Conservation (phyloP, 139 green algal species). For the Closterium sp. region DNA sequence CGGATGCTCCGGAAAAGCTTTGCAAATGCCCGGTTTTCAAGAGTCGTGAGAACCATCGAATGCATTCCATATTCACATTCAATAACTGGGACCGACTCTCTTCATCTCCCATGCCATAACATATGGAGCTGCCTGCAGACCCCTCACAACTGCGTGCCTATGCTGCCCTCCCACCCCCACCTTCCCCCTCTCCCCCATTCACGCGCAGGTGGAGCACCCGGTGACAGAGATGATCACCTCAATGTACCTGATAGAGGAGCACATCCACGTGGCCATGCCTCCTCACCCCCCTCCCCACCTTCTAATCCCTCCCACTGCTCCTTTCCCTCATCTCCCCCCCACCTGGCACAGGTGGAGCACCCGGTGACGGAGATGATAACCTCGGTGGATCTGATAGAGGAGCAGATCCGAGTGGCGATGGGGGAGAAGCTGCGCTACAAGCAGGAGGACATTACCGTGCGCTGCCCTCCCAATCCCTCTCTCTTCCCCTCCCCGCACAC, state of each 20-base stretch:
- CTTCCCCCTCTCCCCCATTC: too few species aligned
- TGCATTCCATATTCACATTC: not conserved
- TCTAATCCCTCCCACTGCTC: too few species aligned
- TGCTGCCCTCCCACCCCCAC: not conserved
- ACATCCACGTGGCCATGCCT: slow-evolving; percentile 86
- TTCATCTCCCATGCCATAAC: not conserved
- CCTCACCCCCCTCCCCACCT: too few species aligned
- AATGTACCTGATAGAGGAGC: slow-evolving; percentile 81
- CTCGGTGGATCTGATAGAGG: slow-evolving; percentile 83
- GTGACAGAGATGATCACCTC: slow-evolving; percentile 94
- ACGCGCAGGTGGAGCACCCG: slow-evolving; percentile 89
- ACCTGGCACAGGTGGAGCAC: slow-evolving; percentile 96
- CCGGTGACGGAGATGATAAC: slow-evolving; percentile 96
- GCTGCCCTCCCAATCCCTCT: too few species aligned
- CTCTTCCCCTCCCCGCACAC: too few species aligned
- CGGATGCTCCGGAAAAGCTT: too few species aligned
- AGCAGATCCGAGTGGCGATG: slow-evolving; percentile 85
- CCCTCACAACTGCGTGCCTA: not conserved
- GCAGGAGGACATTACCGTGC: slow-evolving; percentile 53
- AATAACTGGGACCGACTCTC: not conserved
- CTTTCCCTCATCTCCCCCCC: too few species aligned
- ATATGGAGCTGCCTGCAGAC: not conserved
- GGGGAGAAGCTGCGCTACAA: slow-evolving; percentile 73
- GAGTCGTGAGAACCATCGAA: not conserved
- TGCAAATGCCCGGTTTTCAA: too few species aligned